phyloP scores from a whole-genome alignment of 1,139 yeast species.

The Spathaspora sp. region DNA sequence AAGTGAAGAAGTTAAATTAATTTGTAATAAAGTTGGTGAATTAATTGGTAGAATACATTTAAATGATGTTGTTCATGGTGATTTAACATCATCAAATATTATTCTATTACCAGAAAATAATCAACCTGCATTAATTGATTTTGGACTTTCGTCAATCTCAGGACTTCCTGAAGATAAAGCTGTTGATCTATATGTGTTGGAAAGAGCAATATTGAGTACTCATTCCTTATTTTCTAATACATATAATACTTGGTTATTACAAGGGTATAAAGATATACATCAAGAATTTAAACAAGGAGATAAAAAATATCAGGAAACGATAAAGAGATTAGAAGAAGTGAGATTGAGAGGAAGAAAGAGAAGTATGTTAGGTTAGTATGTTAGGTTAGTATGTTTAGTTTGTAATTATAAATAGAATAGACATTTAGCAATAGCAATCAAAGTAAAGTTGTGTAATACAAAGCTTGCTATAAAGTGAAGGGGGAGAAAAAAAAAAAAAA shows the following conservation, averaged over 20 bases:
- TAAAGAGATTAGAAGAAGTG: conserved; percentile 74
- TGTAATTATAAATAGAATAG: neutral
- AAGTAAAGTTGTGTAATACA: neutral
- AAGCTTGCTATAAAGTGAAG: neutral
- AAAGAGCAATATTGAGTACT: conserved; percentile 86
- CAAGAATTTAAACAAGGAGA: conserved; percentile 26
- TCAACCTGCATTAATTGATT: conserved; percentile 76
- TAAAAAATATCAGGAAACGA: conserved; percentile 53
- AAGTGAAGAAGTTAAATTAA: conserved; percentile 35
- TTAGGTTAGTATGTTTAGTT: neutral
- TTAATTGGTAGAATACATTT: conserved; percentile 73
- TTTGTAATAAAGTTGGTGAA: conserved; percentile 58
- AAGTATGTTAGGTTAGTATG: conserved; percentile 83
- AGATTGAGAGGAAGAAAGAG: conserved; percentile 92
- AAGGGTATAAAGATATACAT: conserved; percentile 63
- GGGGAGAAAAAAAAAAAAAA: neutral
- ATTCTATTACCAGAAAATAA: conserved; percentile 42
- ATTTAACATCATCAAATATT: conserved; percentile 87
- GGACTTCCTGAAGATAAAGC: conserved; percentile 88
- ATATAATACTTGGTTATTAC: conserved; percentile 69
- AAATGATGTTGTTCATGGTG: conserved; percentile 88
- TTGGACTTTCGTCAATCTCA: conserved; percentile 84
- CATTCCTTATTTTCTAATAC: conserved; percentile 71
- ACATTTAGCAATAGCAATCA: neutral
- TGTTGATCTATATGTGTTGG: conserved; percentile 91